Conservation (phyloP, 805 yeast genomes). For the Candida coleopterorum region DNA sequence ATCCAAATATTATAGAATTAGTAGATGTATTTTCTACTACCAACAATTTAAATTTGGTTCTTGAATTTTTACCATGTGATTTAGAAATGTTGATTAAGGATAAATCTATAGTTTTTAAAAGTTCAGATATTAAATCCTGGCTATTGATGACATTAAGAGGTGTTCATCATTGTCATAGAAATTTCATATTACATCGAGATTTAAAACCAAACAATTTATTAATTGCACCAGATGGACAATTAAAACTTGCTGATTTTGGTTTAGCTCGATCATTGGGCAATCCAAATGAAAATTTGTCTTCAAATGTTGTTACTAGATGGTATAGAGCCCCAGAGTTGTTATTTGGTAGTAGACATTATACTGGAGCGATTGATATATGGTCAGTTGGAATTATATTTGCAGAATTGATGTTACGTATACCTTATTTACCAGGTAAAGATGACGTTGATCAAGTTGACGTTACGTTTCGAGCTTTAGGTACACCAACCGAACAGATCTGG, state of each 20-base stretch:
- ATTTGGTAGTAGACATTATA: slow-evolving; percentile 42
- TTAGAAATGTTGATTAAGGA: slow-evolving; percentile 86
- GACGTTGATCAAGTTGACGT: slow-evolving; percentile 87
- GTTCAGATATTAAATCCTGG: slow-evolving; percentile 92
- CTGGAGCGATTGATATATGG: slow-evolving; percentile 43
- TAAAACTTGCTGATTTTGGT: slow-evolving; percentile 97
- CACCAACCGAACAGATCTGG: slow-evolving; percentile 92
- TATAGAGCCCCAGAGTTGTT: slow-evolving; percentile 73
- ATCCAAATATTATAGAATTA: slow-evolving; percentile 75
- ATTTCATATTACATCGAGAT: slow-evolving; percentile 87
- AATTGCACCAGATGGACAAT: slow-evolving; percentile 78
- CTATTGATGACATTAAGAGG: slow-evolving; percentile 91
- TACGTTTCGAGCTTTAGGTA: slow-evolving; percentile 93
- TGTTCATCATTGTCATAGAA: slow-evolving; percentile 90
- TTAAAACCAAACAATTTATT: slow-evolving; percentile 88
- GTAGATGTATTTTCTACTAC: slow-evolving; percentile 78
- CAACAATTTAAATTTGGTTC: slow-evolving; percentile 71
- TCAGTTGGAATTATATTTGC: slow-evolving; percentile 71
- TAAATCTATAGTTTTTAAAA: slow-evolving; percentile 65
- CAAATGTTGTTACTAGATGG: slow-evolving; percentile 97
- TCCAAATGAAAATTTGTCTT: slow-evolving; percentile 70
- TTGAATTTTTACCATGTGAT: slow-evolving; percentile 86
- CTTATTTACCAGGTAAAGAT: slow-evolving; percentile 89
- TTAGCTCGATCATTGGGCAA: slow-evolving; percentile 80
- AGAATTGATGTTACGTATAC: slow-evolving; percentile 90